Base-by-base conservation (phyloP, 192 early-diverging fungal genomes). In the Backusella luteola region DNA sequence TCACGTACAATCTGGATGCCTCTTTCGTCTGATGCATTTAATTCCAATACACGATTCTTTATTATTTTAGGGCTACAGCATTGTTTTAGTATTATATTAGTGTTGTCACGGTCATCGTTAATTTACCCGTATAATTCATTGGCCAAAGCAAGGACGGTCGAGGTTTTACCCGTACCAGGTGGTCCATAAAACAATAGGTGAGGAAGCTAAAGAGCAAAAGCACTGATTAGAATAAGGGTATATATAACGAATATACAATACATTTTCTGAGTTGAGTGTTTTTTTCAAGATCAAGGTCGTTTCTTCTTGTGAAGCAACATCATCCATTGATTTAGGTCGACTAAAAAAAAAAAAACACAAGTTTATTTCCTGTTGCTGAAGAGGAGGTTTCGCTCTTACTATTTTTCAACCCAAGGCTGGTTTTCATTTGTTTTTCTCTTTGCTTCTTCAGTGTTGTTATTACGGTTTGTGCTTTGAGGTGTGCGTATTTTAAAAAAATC, bases 151-250 rank as follows among this genome's bases (percentile, higher is more conserved):
- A 99, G 83, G 63, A 98, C 96, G 0, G 97, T 96, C 1, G 94
- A 96, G 4, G 97, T 99, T 82, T 99, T 99, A 79, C 97, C 97
- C 0, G 96, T 99, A 35, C 97, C 97, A 42, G 97, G 94, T 46
- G 96, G 96, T n/a, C 97, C 97, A 84, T 97, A 98, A 81, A 99
- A 98, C 35, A 99, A 83, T 32, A 98, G 86, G 80, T 99, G 97
- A 15, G 97, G 97, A 35, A 99, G 87, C 94, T 96, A 71, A 17
- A 17, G 0, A 44, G 1, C 14, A 15, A 5, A 15, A 19, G 12
- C 0, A 0, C 3, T 44, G 0, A 44, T 4, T 44, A 44, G 4
- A 44, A 44, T 0, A 17, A 5, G 14, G 12, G 42, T 34, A 19
- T 29, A 17, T 17, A 6, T 34, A 32, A 15, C 32, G 32, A 32